Base-by-base conservation (phyloP, 345 rosid species). In the Pistacia atlantica region DNA sequence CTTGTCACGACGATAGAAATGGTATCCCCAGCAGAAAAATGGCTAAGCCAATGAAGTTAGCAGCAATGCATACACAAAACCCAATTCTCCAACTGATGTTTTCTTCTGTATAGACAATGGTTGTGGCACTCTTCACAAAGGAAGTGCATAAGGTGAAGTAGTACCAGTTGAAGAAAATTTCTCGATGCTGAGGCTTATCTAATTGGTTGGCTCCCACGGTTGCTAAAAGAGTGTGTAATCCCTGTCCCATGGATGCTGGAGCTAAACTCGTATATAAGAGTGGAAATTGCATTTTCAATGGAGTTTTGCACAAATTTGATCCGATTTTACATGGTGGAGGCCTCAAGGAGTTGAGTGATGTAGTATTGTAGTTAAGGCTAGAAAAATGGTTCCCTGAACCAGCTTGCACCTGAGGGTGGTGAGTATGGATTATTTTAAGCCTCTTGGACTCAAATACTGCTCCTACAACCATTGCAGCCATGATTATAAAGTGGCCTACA, bases 381-480 rank as follows among this genome's bases (percentile, higher is more conserved):
- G 10, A 81, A 64, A 48, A 65, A 33, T 37, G 28, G 70, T 25
- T 37, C 79, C 81, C 81, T 5, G 38, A 14, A 25, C 25, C 25
- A 25, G 25, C 25, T 25, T 25, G 25, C 25, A 25, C 25, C 25
- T 25, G 25, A 25, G 25, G 25, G 25, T 64, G 72, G 20, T 71
- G 75, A 37, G 18, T 46, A 54, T 73, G 80, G 17, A 70, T 68
- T 49, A 54, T 28, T 56, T 75, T 67, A 35, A 87, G 82, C 68
- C 92, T 75, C 58, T 72, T 87, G 31, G 86, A 75, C 77, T 89
- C 93, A 5, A 89, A 77, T 11, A 84, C 0, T 0, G 90, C 90
- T 9, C 87, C 72, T 2, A 80, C 63, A 0, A 46, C 80, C 87
- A 84, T 79, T 74, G 86, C 55, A 7, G 78, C 16, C 51, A 80